Percentiles rank a stretch among this genome's conserved stretches.
Evolutionary conservation across 768 basidiomycete species (phyloP).

Genomic region (Pisolithus microcarpus): DNA sequence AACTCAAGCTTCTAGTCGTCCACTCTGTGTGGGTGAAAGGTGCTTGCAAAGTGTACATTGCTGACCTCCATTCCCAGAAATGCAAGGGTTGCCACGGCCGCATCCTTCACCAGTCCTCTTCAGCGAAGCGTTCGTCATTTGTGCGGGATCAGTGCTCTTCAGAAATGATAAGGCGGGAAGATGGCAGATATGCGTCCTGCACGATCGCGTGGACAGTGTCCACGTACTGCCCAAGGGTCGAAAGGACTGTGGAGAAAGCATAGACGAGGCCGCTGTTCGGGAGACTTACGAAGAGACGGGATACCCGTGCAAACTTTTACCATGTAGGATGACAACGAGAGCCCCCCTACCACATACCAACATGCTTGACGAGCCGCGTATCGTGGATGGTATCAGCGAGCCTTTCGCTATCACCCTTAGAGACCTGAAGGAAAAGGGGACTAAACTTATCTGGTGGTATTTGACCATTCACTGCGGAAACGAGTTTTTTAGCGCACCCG

Average conservation of each 20-base stretch:
- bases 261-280: conserved; percentile 45
- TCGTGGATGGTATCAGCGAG: conserved; percentile 21
- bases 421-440: conserved; percentile 18
- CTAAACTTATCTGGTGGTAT: conserved; percentile 51
- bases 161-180: background rate
- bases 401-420: conserved; percentile 32
- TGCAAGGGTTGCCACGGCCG: background rate
- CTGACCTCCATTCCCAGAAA: background rate
- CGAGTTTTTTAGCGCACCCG: too few relatives aligned
- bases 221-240: conserved; percentile 55
- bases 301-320: conserved; percentile 45
- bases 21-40: too few relatives aligned
- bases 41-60: too few relatives aligned
- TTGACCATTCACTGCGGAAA: too few relatives aligned
- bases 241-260: conserved; percentile 49
- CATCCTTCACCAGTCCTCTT: conserved; percentile 8
- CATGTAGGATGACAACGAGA: conserved; percentile 45
- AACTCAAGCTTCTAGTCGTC: too few relatives aligned
- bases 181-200: conserved; percentile 14
- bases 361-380: conserved; percentile 20
- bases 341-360: conserved; percentile 43
- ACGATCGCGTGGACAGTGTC: conserved; percentile 4
- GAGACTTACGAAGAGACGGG: conserved; percentile 66
- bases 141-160: conserved; percentile 17
- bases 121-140: conserved; percentile 13